Evolutionary conservation across 2,329 filamentous ascomycete genomes (phyloP).

Genomic region (Ceratocystiopsis sp.): DNA sequence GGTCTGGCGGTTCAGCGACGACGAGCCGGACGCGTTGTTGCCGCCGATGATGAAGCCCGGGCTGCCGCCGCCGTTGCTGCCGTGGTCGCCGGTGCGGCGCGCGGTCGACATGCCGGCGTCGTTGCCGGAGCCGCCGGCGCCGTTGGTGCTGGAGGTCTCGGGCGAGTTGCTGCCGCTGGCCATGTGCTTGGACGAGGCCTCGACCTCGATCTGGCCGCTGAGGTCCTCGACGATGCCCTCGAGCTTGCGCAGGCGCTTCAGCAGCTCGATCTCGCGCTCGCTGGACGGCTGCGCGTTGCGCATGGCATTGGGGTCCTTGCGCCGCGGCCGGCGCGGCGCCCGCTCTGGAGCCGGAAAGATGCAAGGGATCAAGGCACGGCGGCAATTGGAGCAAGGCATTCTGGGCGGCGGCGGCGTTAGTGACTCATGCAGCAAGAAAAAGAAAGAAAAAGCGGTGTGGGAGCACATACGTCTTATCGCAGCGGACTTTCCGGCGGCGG

Average conservation of each 20-base stretch:
- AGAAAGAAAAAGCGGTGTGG: too few species aligned
- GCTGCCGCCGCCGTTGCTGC: slow-evolving; percentile 1
- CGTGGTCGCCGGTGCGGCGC: slow-evolving; percentile 2
- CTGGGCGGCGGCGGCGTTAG: too few species aligned
- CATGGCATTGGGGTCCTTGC: slow-evolving; percentile 41
- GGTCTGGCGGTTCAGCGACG: slow-evolving; percentile 6
- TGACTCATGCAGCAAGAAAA: too few species aligned
- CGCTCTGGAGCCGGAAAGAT: slow-evolving; percentile 31
- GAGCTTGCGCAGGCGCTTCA: slow-evolving; percentile 54
- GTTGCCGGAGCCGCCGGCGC: not conserved
- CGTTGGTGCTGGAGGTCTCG: slow-evolving; percentile 12
- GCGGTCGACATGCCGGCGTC: not conserved
- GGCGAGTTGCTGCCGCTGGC: slow-evolving; percentile 21
- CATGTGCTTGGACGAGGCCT: slow-evolving; percentile 22
- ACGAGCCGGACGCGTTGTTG: slow-evolving; percentile 5
- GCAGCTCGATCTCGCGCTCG: slow-evolving; percentile 48
- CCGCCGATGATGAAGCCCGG: slow-evolving; percentile 8
- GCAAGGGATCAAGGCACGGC: slow-evolving; percentile 33
- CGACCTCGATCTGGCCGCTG: slow-evolving; percentile 45
- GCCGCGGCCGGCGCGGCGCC: slow-evolving; percentile 36
- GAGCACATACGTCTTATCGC: slow-evolving; percentile 25
- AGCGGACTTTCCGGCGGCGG: slow-evolving; percentile 37
- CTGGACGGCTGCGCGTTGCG: slow-evolving; percentile 30
- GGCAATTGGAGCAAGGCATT: slow-evolving; percentile 39
- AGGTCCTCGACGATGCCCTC: slow-evolving; percentile 60